Evolutionary conservation across 768 basidiomycete species (phyloP).

Genomic region (Neoboletus brunneissimus): DNA sequence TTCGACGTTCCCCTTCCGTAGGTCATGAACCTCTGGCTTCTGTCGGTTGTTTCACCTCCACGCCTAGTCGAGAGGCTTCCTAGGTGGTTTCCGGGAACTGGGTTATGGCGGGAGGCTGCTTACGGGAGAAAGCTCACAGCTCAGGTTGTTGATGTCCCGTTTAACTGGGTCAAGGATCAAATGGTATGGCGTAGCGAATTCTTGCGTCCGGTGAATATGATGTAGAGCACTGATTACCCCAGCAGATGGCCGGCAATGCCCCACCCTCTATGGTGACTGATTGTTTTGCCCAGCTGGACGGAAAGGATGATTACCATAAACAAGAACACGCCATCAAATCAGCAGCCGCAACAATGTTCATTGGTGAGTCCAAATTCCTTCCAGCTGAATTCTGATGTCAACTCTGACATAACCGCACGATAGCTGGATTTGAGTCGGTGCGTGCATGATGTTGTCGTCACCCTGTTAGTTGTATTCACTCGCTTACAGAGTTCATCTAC

Average conservation of each 20-base stretch:
- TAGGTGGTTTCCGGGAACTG: conserved; percentile 24
- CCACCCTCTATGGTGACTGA: conserved; percentile 28
- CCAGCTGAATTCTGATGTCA: neutral
- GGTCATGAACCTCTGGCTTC: neutral
- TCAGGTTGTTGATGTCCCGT: conserved; percentile 23
- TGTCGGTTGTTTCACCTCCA: neutral
- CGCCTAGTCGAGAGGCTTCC: conserved; percentile 22
- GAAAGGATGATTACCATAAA: conserved; percentile 10
- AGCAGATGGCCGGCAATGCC: conserved; percentile 15
- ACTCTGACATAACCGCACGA: neutral
- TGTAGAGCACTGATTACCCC: neutral
- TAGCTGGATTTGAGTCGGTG: conserved; percentile 29
- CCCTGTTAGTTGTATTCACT: neutral
- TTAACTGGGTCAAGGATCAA: conserved; percentile 24
- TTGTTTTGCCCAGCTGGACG: conserved; percentile 17
- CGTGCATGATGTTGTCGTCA: neutral
- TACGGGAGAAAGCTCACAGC: conserved; percentile 13
- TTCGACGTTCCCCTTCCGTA: conserved; percentile 24
- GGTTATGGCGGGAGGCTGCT: conserved; percentile 17
- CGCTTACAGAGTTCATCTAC: conserved; percentile 24
- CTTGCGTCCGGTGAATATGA: neutral
- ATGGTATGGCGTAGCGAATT: conserved; percentile 13
- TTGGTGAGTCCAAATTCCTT: conserved; percentile 14
- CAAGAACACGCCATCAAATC: conserved; percentile 28
- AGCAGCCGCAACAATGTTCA: conserved; percentile 23